phyloP scores from a whole-genome alignment of 176 grass and related monocot species.

The Ensete glaucum region DNA sequence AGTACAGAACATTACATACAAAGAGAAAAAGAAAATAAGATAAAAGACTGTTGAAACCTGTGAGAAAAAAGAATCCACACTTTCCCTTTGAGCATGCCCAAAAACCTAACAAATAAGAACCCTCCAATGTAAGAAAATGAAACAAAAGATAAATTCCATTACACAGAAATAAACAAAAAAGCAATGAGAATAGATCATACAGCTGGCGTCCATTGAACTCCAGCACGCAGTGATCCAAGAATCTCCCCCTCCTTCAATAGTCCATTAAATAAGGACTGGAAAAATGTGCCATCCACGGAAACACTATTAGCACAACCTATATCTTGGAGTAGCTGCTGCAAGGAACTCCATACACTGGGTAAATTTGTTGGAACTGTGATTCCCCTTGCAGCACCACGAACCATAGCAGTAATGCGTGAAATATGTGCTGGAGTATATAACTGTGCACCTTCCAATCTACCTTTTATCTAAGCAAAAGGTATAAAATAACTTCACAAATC shows the following conservation, averaged over 20 bases:
- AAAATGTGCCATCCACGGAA: slow-evolving; percentile 80
- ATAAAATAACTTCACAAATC: slow-evolving; percentile 2
- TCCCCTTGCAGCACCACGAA: slow-evolving; percentile 78
- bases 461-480: slow-evolving; percentile 59
- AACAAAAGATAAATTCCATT: slow-evolving; percentile 10
- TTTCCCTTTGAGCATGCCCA: slow-evolving; percentile 95
- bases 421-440: slow-evolving; percentile 90
- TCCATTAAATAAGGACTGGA: slow-evolving; percentile 90
- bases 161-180: slow-evolving; percentile 20
- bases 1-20: background rate
- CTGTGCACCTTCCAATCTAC: slow-evolving; percentile 90
- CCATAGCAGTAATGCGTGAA: slow-evolving; percentile 81
- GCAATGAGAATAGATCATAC: slow-evolving; percentile 42
- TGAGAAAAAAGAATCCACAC: slow-evolving; percentile 91
- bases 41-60: slow-evolving; percentile 49
- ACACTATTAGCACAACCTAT: slow-evolving; percentile 74
- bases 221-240: slow-evolving; percentile 70
- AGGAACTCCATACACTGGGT: slow-evolving; percentile 87
- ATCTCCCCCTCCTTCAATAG: slow-evolving; percentile 68
- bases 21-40: slow-evolving; percentile 6
- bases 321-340: slow-evolving; percentile 90
- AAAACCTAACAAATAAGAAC: slow-evolving; percentile 55
- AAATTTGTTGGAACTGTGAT: slow-evolving; percentile 81
- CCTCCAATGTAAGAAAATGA: slow-evolving; percentile 19
- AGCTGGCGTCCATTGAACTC: slow-evolving; percentile 93